These are phyloP conservation scores for Colletotrichum shisoi DNA, from an alignment of 2,329 filamentous ascomycete genomes.

Conservation along the genomic window DNA sequence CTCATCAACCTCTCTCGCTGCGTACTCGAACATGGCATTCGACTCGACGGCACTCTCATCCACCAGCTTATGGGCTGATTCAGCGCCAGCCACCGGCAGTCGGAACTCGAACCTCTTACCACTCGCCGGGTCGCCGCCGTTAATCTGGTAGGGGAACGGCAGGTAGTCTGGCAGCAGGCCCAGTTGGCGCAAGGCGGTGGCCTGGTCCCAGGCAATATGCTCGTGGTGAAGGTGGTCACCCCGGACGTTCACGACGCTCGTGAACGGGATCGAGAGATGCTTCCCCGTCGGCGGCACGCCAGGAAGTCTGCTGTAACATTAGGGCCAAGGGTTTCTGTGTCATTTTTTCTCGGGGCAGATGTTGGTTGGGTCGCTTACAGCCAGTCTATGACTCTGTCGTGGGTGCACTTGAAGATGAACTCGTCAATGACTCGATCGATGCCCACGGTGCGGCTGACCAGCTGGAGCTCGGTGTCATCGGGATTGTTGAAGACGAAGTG, in stretches of 20 bases:
- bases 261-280: conserved; percentile 66
- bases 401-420: conserved; percentile 71
- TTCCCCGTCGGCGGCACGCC: conserved; percentile 64
- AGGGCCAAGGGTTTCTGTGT: background rate
- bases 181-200: conserved; percentile 66
- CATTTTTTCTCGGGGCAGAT: background rate
- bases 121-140: conserved; percentile 20
- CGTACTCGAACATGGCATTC: conserved; percentile 46
- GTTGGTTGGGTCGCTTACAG: conserved; percentile 58
- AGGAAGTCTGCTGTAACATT: conserved; percentile 51
- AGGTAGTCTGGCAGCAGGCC: conserved; percentile 67
- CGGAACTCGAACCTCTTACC: conserved; percentile 44
- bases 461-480: conserved; percentile 69
- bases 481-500: conserved; percentile 81
- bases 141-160: conserved; percentile 58
- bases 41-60: conserved; percentile 46
- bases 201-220: conserved; percentile 74
- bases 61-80: conserved; percentile 48
- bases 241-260: conserved; percentile 68
- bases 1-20: conserved; percentile 30
- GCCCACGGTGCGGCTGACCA: conserved; percentile 75
- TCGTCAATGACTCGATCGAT: conserved; percentile 77
- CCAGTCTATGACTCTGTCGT: conserved; percentile 71
- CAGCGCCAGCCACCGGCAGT: conserved; percentile 47
- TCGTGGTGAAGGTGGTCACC: conserved; percentile 72